Conservation (phyloP, 1,284 basidiomycete genomes). For the Earliella scabrosa region DNA sequence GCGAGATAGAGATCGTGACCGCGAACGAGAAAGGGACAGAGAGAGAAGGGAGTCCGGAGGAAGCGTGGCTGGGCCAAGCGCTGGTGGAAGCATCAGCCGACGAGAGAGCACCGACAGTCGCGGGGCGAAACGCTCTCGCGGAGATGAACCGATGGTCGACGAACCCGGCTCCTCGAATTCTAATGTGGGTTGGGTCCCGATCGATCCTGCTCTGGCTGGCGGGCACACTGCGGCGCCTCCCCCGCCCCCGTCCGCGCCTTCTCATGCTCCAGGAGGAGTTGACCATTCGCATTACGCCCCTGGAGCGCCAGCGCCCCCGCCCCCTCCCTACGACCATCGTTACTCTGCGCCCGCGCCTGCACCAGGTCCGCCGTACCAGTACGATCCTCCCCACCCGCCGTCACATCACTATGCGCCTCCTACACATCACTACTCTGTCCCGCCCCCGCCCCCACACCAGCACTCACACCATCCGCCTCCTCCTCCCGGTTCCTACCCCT, state of each 20-base stretch:
- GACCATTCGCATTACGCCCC: slow-evolving; percentile 25
- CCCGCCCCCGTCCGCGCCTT: slow-evolving; percentile 17
- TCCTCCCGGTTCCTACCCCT: slow-evolving; percentile 21
- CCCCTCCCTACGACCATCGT: slow-evolving; percentile 32
- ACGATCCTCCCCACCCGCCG: slow-evolving; percentile 28
- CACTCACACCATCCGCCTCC: slow-evolving; percentile 29
- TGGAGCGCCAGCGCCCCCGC: slow-evolving; percentile 22
- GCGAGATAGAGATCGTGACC: slow-evolving; percentile 31
- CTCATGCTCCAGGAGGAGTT: slow-evolving; percentile 16
- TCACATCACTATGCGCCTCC: slow-evolving; percentile 30
- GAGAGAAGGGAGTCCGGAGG: slow-evolving; percentile 25
- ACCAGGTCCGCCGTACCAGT: slow-evolving; percentile 23
- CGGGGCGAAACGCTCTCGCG: slow-evolving; percentile 24
- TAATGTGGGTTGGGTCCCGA: slow-evolving; percentile 24
- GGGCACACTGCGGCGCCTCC: slow-evolving; percentile 24
- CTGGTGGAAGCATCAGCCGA: slow-evolving; percentile 15
- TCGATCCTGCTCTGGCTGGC: slow-evolving; percentile 32
- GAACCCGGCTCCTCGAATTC: slow-evolving; percentile 25
- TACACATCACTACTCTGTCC: slow-evolving; percentile 31
- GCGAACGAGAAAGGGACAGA: slow-evolving; percentile 28
- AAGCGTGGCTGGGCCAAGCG: slow-evolving; percentile 23
- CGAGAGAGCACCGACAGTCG: slow-evolving; percentile 25
- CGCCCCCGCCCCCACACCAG: slow-evolving; percentile 28
- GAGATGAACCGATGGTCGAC: slow-evolving; percentile 20
- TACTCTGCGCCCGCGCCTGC: slow-evolving; percentile 29